Base-by-base conservation (phyloP, 495 filamentous ascomycete genomes). In the Xeromyces bisporus region DNA sequence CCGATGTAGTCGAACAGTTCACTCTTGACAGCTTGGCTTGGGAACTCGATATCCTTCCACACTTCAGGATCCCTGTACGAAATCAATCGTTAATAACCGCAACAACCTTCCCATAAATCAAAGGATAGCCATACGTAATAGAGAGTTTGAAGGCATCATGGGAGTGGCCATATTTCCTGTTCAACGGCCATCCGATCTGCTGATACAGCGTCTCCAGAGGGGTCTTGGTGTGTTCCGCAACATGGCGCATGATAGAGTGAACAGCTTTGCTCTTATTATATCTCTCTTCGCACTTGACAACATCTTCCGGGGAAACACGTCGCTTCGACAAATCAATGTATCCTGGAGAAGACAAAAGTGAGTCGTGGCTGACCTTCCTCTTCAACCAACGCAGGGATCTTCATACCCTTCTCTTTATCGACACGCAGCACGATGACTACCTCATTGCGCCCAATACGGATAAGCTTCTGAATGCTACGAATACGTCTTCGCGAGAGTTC, bases 221-320 rank as follows among this genome's bases (percentile, higher is more conserved):
- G 14, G 77, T 84, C 50, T 76, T 74, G 17, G 85, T 92, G 58
- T 92, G 94, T 66, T 97, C 89, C 31, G 89, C 87, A 26, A 96
- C 89, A 51, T 97, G 89, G 40, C 89, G 74, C 75, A 96, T 80
- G 53, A 97, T 96, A 3, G 80, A 87, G 59, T 96, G 87, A 31
- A 96, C 89, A 63, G 93, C 86, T 65, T 97, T 97, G 66, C 79
- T 81, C 73, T 97, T 97, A 71, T 97, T 97, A 66, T 93, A 97
- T 23, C 89, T 73, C 61, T 97, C 89, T 51, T 97, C 89, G 55
- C 91, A 96, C 62, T 93, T 93, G 32, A 92, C 63, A 26, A 96
- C 87, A 65, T 97, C 89, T 52, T 97, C 89, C 20, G 91, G 80
- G 3, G 85, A 93, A 18, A 97, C 89, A 58, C 89, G 75, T 39